A percentile compares a stretch with the other conserved stretches of the same genome.
Evolutionary conservation across 257 asterid genomes (phyloP).

Genomic region (Solanum virginianum): DNA sequence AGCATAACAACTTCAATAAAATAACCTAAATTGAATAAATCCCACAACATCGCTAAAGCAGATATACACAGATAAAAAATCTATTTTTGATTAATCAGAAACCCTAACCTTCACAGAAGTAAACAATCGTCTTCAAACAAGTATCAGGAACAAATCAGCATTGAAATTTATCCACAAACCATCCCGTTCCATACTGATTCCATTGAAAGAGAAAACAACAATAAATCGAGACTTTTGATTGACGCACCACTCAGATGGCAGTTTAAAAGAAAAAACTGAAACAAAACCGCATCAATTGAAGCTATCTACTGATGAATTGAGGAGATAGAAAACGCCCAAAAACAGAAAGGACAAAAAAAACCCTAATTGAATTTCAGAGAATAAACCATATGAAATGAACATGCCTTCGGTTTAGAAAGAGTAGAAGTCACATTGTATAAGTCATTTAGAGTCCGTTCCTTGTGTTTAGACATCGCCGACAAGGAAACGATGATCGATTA

Average conservation of each 20-base stretch:
- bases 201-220: neutral
- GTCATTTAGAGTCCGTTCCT: constrained; percentile 37
- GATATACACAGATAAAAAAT: neutral
- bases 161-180: neutral
- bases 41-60: neutral
- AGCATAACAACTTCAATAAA: neutral
- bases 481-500: constrained; percentile 20
- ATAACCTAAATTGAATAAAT: neutral
- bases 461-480: constrained; percentile 40
- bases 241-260: neutral
- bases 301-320: neutral
- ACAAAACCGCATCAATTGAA: neutral
- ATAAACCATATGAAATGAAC: constrained; percentile 4
- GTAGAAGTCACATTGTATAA: constrained; percentile 42
- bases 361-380: constrained; percentile 23
- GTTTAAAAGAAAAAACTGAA: neutral
- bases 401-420: constrained; percentile 42
- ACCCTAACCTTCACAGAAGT: neutral
- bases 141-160: neutral
- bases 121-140: neutral
- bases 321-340: neutral
- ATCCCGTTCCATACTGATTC: neutral
- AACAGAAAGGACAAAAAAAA: constrained; percentile 3
- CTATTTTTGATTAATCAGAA: neutral
- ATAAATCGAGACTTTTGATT: neutral